These are phyloP conservation scores for Zopfia rhizophila DNA, from an alignment of 2,329 filamentous ascomycete genomes.

Conservation along the genomic window DNA sequence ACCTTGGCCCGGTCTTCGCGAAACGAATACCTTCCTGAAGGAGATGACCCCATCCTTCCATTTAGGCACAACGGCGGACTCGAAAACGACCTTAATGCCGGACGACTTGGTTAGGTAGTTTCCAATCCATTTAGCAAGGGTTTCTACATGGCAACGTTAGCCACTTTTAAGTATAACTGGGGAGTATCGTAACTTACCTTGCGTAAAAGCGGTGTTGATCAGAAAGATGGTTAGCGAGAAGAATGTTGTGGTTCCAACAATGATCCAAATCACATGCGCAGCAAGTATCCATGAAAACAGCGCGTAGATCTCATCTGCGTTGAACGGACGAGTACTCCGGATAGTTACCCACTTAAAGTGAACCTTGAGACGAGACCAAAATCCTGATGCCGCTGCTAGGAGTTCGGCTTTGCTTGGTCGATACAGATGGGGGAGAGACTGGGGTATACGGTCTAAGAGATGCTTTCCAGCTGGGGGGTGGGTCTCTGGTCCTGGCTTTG, in stretches of 20 bases:
- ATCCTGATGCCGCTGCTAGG: conserved; percentile 88
- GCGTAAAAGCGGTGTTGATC: conserved; percentile 96
- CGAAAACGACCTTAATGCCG: conserved; percentile 92
- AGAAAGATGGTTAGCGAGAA: conserved; percentile 90
- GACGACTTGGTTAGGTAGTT: conserved; percentile 96
- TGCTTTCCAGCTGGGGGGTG: conserved; percentile 48
- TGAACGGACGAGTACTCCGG: conserved; percentile 91
- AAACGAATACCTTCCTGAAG: conserved; percentile 96
- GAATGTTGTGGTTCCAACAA: conserved; percentile 97
- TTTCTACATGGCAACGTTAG: conserved; percentile 69
- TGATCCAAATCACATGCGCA: conserved; percentile 92
- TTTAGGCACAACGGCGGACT: conserved; percentile 95
- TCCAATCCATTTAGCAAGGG: conserved; percentile 89
- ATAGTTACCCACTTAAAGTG: conserved; percentile 99
- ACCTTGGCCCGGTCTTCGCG: conserved; percentile 84
- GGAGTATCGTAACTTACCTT: conserved; percentile 68
- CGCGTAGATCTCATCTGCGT: conserved; percentile 93
- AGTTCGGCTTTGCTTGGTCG: conserved; percentile 94
- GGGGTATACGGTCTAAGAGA: conserved; percentile 65
- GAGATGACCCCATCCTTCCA: conserved; percentile 96
- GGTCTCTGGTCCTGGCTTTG: conserved; percentile 34
- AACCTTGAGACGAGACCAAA: conserved; percentile 89
- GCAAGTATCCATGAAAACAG: conserved; percentile 95
- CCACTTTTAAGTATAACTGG: neutral
- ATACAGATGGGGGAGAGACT: conserved; percentile 74